Percentiles rank a stretch among this genome's conserved stretches.
phyloP scores from a whole-genome alignment of 257 asterid species.

The Cinchona pubescens region DNA sequence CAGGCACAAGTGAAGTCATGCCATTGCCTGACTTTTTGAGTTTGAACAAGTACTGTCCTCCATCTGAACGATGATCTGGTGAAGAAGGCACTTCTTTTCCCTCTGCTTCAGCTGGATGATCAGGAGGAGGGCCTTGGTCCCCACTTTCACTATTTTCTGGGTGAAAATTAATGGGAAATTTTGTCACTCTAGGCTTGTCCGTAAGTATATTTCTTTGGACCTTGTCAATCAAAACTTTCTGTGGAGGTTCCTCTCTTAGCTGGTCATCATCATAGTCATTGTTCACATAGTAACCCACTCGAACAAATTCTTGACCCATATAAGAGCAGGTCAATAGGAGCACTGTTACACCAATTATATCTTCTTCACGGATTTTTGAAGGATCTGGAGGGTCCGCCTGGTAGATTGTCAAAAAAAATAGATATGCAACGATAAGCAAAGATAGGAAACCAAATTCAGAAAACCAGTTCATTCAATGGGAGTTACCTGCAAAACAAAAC shows the following conservation, averaged over 20 bases:
- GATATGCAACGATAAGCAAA: background rate
- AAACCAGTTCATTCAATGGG: background rate
- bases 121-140: slow-evolving; percentile 57
- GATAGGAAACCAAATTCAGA: background rate
- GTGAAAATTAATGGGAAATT: slow-evolving; percentile 77
- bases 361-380: slow-evolving; percentile 90
- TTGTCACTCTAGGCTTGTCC: slow-evolving; percentile 92
- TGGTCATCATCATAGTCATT: slow-evolving; percentile 82
- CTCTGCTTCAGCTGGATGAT: slow-evolving; percentile 48
- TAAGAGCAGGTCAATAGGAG: slow-evolving; percentile 90
- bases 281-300: slow-evolving; percentile 93
- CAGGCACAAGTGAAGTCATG: background rate
- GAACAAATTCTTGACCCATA: slow-evolving; percentile 84
- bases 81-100: slow-evolving; percentile 45
- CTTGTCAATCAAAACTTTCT: slow-evolving; percentile 69
- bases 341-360: slow-evolving; percentile 90
- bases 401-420: slow-evolving; percentile 10
- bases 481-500: slow-evolving; percentile 83
- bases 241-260: slow-evolving; percentile 89
- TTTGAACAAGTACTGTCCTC: slow-evolving; percentile 31
- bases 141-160: slow-evolving; percentile 67
- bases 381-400: slow-evolving; percentile 99
- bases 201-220: slow-evolving; percentile 81
- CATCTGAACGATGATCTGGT: slow-evolving; percentile 34
- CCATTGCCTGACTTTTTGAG: too few relatives aligned